A percentile compares a stretch with the other conserved stretches of the same genome.
Evolutionary conservation across 1,139 yeast species (phyloP).

Genomic region (Lodderomyces margitis): DNA sequence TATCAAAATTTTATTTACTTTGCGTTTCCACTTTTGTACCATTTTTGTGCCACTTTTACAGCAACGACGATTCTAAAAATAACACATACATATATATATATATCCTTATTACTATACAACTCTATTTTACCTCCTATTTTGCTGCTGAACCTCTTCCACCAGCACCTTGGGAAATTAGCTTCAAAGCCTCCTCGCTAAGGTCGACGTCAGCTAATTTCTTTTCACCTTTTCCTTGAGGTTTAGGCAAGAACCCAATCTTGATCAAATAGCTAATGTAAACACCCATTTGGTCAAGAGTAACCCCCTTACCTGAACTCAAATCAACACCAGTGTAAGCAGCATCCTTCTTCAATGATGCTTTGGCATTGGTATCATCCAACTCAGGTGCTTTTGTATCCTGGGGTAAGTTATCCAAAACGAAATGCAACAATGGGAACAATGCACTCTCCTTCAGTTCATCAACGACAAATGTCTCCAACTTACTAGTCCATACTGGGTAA

Average conservation of each 20-base stretch:
- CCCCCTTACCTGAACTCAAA: constrained; percentile 68
- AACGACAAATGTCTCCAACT: constrained; percentile 74
- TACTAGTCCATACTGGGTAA: constrained; percentile 75
- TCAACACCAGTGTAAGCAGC: constrained; percentile 64
- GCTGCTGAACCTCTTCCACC: constrained; percentile 81
- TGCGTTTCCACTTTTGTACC: no score
- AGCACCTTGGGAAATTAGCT: constrained; percentile 71
- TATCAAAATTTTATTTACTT: no score
- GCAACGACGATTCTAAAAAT: no score
- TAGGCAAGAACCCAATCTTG: constrained; percentile 73
- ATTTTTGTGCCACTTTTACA: no score
- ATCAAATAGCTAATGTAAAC: constrained; percentile 76
- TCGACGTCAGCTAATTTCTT: constrained; percentile 55
- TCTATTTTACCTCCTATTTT: constrained; percentile 25
- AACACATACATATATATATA: neutral
- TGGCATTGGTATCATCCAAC: constrained; percentile 82
- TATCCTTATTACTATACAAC: no score
- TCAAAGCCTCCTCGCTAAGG: constrained; percentile 58
- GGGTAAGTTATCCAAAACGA: constrained; percentile 89
- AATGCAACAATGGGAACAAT: constrained; percentile 86
- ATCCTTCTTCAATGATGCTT: constrained; percentile 59
- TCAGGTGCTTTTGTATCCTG: constrained; percentile 93
- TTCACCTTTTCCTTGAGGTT: constrained; percentile 47
- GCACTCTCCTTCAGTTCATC: constrained; percentile 76
- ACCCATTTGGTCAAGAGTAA: constrained; percentile 64